These are phyloP conservation scores for Coccomyxa sp. DNA, from an alignment of 139 green algal species.

Conservation along the genomic window DNA sequence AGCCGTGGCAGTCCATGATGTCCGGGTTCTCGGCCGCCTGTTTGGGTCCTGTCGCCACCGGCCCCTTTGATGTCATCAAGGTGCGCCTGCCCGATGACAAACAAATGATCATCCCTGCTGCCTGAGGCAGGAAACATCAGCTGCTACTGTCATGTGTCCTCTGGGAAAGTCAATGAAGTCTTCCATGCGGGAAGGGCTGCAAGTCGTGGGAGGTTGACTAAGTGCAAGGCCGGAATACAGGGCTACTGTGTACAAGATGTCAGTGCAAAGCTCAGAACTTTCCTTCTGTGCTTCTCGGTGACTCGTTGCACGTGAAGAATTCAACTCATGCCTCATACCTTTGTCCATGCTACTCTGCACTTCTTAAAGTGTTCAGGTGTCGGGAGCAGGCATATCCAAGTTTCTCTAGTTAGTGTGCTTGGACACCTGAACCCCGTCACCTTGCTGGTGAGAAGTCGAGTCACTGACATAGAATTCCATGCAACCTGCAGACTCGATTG, in stretches of 20 bases:
- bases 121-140: neutral
- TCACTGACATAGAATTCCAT: no score
- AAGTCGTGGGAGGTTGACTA: neutral
- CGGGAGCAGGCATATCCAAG: no score
- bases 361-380: no score
- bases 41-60: constrained; percentile 79
- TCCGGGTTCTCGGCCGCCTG: constrained; percentile 83
- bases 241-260: neutral
- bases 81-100: neutral
- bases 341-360: no score
- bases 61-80: constrained; percentile 94
- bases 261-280: no score
- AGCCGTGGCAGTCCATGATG: constrained; percentile 70
- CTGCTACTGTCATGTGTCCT: neutral
- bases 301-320: no score
- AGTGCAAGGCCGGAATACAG: neutral
- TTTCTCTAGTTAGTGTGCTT: no score
- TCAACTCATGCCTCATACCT: no score
- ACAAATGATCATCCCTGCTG: neutral
- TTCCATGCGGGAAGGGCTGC: neutral
- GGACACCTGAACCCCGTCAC: no score
- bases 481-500: constrained; percentile 55
- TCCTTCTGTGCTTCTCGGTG: no score
- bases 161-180: no score
- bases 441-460: no score